These are phyloP conservation scores for Xylaria cubensis DNA, from an alignment of 495 filamentous ascomycete species.

Conservation along the genomic window DNA sequence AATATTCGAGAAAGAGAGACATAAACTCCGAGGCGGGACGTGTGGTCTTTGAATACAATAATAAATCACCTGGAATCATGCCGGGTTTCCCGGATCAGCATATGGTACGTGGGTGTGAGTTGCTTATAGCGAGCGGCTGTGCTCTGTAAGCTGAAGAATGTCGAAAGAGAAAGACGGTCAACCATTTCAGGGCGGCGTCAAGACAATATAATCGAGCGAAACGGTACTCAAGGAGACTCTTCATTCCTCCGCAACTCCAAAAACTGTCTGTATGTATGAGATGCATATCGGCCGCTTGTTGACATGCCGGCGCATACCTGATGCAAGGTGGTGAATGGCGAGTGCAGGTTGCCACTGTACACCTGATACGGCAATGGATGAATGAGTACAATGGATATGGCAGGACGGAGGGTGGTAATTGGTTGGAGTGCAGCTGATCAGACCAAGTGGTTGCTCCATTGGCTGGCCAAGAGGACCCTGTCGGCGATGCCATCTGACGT, in stretches of 20 bases:
- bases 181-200: neutral
- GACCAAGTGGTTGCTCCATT: conserved; percentile 19
- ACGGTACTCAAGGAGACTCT: neutral
- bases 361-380: conserved; percentile 9
- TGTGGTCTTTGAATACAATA: neutral
- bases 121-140: conserved; percentile 9
- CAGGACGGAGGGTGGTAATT: conserved; percentile 15
- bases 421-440: conserved; percentile 28
- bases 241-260: conserved; percentile 3
- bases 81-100: conserved; percentile 8
- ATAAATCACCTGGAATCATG: neutral
- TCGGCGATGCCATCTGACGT: conserved; percentile 28
- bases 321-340: conserved; percentile 24
- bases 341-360: conserved; percentile 17
- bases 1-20: neutral
- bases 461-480: conserved; percentile 14
- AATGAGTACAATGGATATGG: neutral
- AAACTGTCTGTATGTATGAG: conserved; percentile 19
- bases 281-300: conserved; percentile 21
- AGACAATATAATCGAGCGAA: neutral
- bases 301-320: conserved; percentile 18
- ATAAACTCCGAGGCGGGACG: neutral
- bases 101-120: neutral
- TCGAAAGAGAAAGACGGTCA: neutral
- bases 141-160: conserved; percentile 5